phyloP scores from a whole-genome alignment of 2,329 filamentous ascomycete genomes.

The Blastomyces gilchristii region DNA sequence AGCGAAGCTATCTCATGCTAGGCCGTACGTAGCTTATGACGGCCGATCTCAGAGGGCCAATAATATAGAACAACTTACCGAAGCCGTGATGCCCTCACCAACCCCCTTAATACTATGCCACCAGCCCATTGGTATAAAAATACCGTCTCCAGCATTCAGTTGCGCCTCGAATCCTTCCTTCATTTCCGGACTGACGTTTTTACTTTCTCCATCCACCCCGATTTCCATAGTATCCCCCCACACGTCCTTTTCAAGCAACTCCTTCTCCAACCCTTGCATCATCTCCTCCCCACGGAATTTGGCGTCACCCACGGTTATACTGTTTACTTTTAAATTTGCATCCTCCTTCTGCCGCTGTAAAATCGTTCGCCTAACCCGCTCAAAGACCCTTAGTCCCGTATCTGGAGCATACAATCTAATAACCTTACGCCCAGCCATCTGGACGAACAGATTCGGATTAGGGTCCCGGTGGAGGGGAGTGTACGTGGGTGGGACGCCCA shows the following conservation, averaged over 20 bases:
- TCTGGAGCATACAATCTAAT: constrained; percentile 61
- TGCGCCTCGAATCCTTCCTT: constrained; percentile 40
- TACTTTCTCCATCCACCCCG: constrained; percentile 8
- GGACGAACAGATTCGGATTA: constrained; percentile 85
- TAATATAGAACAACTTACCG: constrained; percentile 34
- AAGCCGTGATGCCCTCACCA: constrained; percentile 48
- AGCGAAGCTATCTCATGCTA: neutral
- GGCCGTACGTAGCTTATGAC: constrained; percentile 9
- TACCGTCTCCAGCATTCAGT: constrained; percentile 55
- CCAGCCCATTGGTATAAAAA: constrained; percentile 76
- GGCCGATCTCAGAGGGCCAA: neutral
- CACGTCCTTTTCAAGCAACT: constrained; percentile 54
- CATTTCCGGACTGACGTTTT: neutral
- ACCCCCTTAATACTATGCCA: constrained; percentile 72
- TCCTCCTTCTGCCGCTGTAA: constrained; percentile 19
- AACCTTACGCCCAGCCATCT: constrained; percentile 62
- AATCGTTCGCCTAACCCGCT: constrained; percentile 31
- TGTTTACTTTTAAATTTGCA: constrained; percentile 4
- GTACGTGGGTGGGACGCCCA: constrained; percentile 75
- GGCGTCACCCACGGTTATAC: constrained; percentile 27
- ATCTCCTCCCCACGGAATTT: constrained; percentile 70
- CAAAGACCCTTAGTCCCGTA: constrained; percentile 56
- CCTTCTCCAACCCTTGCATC: constrained; percentile 72
- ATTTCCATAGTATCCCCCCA: constrained; percentile 44
- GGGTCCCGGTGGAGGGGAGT: constrained; percentile 88